These are phyloP conservation scores for Metschnikowia reukaufii DNA, from an alignment of 805 yeast species.

Conservation along the genomic window DNA sequence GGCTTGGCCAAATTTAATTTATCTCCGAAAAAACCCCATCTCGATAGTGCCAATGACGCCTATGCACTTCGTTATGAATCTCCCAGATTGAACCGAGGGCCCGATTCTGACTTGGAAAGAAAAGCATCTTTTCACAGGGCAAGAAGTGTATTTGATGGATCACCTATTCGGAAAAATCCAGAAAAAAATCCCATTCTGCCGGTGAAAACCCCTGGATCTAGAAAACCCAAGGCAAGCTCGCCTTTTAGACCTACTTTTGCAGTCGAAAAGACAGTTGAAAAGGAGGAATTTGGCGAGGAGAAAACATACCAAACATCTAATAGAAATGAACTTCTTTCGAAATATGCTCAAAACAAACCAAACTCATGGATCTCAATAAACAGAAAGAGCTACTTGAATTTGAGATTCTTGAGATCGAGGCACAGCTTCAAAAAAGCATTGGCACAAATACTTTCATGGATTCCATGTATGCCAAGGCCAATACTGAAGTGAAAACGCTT, in stretches of 20 bases:
- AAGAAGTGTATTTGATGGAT: constrained; percentile 7
- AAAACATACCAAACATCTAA: background rate
- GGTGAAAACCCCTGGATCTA: background rate
- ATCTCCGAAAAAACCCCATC: constrained; percentile 7
- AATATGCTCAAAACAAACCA: constrained; percentile 54
- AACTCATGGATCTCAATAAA: constrained; percentile 49
- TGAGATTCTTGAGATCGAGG: constrained; percentile 33
- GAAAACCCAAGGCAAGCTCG: constrained; percentile 1
- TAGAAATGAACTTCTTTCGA: constrained; percentile 19
- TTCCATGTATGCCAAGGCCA: constrained; percentile 11
- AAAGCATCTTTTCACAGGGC: constrained; percentile 8
- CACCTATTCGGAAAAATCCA: background rate
- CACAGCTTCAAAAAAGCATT: constrained; percentile 20
- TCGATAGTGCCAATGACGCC: background rate
- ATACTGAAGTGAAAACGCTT: constrained; percentile 5
- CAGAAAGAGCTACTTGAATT: constrained; percentile 33
- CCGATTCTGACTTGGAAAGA: constrained; percentile 7
- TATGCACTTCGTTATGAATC: constrained; percentile 3
- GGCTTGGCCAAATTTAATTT: constrained; percentile 29
- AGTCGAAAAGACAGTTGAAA: constrained; percentile 1
- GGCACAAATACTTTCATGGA: constrained; percentile 12
- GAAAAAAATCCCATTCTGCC: background rate
- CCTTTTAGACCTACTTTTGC: constrained; percentile 10
- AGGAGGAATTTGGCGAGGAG: background rate
- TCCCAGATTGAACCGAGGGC: background rate